A percentile compares a stretch with the other conserved stretches of the same genome.
Conservation (phyloP, 1,284 basidiomycete species). For the Malassezia globosa region DNA sequence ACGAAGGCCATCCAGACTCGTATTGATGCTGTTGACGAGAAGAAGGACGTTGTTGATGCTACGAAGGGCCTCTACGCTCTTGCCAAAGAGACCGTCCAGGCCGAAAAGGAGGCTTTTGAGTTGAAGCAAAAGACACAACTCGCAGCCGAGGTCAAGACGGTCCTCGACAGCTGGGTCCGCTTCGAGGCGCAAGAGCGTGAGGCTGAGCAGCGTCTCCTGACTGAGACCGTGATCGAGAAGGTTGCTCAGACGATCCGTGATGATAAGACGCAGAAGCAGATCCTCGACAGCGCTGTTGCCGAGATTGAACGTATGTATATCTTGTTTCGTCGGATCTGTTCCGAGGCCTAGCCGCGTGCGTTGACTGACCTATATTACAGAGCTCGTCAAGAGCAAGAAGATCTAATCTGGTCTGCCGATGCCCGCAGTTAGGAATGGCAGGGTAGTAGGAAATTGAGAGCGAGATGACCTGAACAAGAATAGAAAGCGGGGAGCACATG, state of each 20-base stretch:
- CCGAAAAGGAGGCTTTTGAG: constrained; percentile 82
- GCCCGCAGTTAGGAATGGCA: background rate
- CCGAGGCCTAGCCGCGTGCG: background rate
- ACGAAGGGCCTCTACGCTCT: constrained; percentile 82
- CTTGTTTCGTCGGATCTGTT: too few relatives aligned
- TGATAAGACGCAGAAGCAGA: constrained; percentile 84
- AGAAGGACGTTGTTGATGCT: constrained; percentile 84
- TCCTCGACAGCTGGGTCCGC: constrained; percentile 95
- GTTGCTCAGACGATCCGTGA: constrained; percentile 72
- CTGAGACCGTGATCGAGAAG: constrained; percentile 73
- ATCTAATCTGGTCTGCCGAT: too few relatives aligned
- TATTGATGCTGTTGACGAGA: constrained; percentile 76
- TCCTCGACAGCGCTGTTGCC: constrained; percentile 68
- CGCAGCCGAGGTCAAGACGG: constrained; percentile 78
- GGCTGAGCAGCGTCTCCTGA: constrained; percentile 82
- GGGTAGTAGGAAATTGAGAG: background rate
- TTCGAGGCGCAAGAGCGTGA: constrained; percentile 94
- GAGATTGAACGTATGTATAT: constrained; percentile 78
- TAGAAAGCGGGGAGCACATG: too few relatives aligned
- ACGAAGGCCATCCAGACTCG: constrained; percentile 85
- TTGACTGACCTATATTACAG: constrained; percentile 9
- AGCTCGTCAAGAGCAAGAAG: constrained; percentile 45
- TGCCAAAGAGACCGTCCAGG: constrained; percentile 87
- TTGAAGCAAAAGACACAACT: constrained; percentile 79
- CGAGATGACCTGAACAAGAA: too few relatives aligned